These are phyloP conservation scores for Heliamphora pulchella DNA, from an alignment of 179 eudicot species.

Conservation along the genomic window DNA sequence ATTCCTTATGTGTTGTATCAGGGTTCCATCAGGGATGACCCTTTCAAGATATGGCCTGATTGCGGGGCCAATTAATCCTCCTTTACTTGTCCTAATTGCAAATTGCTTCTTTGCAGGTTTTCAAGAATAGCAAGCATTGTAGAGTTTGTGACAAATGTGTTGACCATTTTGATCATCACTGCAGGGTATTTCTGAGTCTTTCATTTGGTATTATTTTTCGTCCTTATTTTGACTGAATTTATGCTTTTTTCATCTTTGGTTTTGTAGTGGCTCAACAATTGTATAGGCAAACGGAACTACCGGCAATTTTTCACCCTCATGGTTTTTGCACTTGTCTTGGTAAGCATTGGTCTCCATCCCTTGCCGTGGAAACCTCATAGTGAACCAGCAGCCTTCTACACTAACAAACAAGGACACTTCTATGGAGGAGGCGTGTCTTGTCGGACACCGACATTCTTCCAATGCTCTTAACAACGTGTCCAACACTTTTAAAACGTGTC, in stretches of 20 bases:
- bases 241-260: slow-evolving; percentile 19
- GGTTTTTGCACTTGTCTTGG: slow-evolving; percentile 89
- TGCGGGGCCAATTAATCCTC: neutral
- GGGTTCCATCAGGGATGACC: neutral
- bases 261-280: slow-evolving; percentile 95
- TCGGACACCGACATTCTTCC: no score
- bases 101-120: slow-evolving; percentile 50
- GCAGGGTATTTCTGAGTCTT: slow-evolving; percentile 64
- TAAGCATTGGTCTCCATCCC: slow-evolving; percentile 30
- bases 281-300: slow-evolving; percentile 94
- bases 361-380: neutral
- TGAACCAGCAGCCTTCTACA: neutral
- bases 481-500: no score
- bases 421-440: no score
- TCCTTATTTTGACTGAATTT: slow-evolving; percentile 11
- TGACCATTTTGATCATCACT: slow-evolving; percentile 88
- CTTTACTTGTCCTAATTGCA: neutral
- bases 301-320: slow-evolving; percentile 88
- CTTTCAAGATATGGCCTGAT: neutral
- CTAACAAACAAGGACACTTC: no score
- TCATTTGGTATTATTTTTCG: neutral
- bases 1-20: no score
- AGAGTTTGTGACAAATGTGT: slow-evolving; percentile 99
- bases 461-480: no score
- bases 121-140: slow-evolving; percentile 98